Evolutionary conservation across 2,329 filamentous ascomycete species (phyloP).

Genomic region (Fusarium sp.): DNA sequence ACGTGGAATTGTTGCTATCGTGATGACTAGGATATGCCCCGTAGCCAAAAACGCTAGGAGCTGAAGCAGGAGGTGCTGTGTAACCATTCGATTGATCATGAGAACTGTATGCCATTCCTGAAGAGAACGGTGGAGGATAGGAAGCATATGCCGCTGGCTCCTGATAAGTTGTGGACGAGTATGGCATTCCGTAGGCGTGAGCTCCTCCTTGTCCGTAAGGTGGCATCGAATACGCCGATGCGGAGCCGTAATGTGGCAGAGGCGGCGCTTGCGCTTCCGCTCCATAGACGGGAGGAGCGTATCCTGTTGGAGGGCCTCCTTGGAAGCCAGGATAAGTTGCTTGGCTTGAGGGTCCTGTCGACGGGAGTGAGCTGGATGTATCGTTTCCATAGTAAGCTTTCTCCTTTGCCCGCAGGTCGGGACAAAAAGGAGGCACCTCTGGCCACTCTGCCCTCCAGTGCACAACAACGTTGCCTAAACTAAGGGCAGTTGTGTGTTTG

Average conservation of each 20-base stretch:
- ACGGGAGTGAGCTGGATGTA: constrained; percentile 11
- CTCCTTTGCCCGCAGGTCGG: constrained; percentile 65
- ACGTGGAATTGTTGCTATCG: constrained; percentile 6
- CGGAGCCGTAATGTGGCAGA: constrained; percentile 23
- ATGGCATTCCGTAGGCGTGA: constrained; percentile 30
- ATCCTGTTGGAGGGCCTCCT: constrained; percentile 24
- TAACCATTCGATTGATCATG: constrained; percentile 22
- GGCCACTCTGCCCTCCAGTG: constrained; percentile 89
- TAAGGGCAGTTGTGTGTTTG: constrained; percentile 82
- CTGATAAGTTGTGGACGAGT: constrained; percentile 27
- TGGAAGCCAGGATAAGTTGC: constrained; percentile 30
- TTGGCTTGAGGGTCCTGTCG: constrained; percentile 7
- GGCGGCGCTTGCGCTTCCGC: constrained; percentile 8
- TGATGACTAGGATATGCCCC: constrained; percentile 19
- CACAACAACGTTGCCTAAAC: constrained; percentile 79
- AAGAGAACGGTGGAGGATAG: constrained; percentile 26
- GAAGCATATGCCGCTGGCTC: constrained; percentile 28
- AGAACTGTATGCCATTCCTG: constrained; percentile 11
- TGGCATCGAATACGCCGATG: constrained; percentile 21
- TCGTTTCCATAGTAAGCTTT: constrained; percentile 31
- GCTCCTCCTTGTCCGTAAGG: constrained; percentile 24
- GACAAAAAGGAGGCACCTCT: constrained; percentile 78
- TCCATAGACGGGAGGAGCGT: constrained; percentile 36
- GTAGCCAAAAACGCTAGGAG: constrained; percentile 11
- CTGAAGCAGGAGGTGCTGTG: constrained; percentile 1